Conservation (phyloP, 352 stramenopile genomes). For the Thraustochytrium sp. region DNA sequence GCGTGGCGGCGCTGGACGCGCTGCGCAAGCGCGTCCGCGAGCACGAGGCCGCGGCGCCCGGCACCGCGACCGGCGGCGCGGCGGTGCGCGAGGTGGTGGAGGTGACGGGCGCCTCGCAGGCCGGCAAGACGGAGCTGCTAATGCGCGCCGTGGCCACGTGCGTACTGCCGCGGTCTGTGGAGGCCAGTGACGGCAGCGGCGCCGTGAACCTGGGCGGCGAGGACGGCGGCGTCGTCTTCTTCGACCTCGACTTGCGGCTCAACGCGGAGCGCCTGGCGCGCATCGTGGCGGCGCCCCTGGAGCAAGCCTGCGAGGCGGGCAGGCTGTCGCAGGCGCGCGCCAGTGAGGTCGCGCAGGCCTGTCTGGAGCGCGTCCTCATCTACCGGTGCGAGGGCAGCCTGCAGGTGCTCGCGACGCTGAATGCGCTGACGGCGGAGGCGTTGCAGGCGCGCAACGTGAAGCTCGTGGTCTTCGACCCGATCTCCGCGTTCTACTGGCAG, state of each 20-base stretch:
- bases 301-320: neutral
- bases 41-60: neutral
- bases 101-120: neutral
- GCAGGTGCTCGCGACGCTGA: neutral
- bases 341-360: neutral
- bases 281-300: neutral
- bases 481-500: conserved; percentile 9
- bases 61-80: too few relatives aligned
- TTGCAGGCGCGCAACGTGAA: neutral
- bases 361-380: neutral
- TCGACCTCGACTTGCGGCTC: conserved; percentile 13
- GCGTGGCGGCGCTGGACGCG: neutral
- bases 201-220: neutral
- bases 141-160: neutral
- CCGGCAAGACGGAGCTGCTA: conserved; percentile 1
- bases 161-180: neutral
- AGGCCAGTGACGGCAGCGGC: neutral
- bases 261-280: neutral
- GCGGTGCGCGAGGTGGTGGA: neutral
- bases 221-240: neutral
- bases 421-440: neutral
- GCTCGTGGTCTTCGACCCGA: neutral
- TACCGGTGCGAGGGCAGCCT: conserved; percentile 12
- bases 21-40: neutral
- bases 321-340: neutral